phyloP scores from a whole-genome alignment of 257 asterid species.

The Gynochthodes officinalis region DNA sequence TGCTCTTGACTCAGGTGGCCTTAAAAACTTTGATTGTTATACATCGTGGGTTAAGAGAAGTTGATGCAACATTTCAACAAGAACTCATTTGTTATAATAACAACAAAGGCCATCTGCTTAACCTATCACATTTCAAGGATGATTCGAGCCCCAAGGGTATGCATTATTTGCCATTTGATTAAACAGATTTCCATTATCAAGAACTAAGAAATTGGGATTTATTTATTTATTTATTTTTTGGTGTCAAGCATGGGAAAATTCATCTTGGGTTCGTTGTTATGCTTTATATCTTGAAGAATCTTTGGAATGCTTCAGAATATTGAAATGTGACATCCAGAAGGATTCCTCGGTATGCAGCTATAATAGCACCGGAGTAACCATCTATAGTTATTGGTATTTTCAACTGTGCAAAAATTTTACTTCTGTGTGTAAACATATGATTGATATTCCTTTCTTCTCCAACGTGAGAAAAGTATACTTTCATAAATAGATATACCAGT shows the following conservation, averaged over 20 bases:
- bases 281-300: constrained; percentile 74
- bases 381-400: neutral
- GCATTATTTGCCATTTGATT: constrained; percentile 12
- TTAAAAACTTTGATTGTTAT: constrained; percentile 68
- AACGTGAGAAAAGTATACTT: neutral
- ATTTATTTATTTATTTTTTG: constrained; percentile 15
- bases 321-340: constrained; percentile 64
- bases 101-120: constrained; percentile 54
- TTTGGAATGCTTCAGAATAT: constrained; percentile 58
- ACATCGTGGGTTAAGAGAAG: constrained; percentile 83
- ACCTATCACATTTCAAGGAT: constrained; percentile 68
- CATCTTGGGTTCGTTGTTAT: constrained; percentile 67
- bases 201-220: constrained; percentile 26
- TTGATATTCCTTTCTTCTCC: neutral
- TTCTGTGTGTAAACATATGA: neutral
- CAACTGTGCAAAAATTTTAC: neutral
- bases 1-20: constrained; percentile 55
- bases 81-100: constrained; percentile 50
- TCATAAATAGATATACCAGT: neutral
- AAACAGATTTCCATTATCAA: constrained; percentile 5
- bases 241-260: constrained; percentile 67
- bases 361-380: neutral
- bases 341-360: constrained; percentile 49
- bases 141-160: constrained; percentile 65
- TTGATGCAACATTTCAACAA: constrained; percentile 61